These are phyloP conservation scores for Plasmodium coatneyi DNA, from an alignment of 169 alveolate genomes.

Conservation along the genomic window DNA sequence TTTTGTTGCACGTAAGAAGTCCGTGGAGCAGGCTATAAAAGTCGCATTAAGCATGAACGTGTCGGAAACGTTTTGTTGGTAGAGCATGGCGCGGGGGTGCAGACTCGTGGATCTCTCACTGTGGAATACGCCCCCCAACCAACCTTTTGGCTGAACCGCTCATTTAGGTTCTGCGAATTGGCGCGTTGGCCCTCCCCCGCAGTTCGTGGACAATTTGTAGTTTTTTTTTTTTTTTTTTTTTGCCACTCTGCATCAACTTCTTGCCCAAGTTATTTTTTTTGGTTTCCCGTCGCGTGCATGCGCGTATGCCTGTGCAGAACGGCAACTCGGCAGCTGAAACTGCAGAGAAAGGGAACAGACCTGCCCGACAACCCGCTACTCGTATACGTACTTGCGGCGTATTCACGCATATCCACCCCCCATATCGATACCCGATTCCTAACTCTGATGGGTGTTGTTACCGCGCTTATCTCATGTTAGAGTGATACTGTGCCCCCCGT, in stretches of 20 bases:
- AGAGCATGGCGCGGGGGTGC: neutral
- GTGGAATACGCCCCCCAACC: neutral
- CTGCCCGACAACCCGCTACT: neutral
- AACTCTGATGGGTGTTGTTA: neutral
- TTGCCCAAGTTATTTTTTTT: neutral
- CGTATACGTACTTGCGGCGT: neutral
- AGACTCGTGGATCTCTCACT: neutral
- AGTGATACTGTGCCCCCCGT: neutral
- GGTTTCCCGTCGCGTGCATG: neutral
- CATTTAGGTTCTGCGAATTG: neutral
- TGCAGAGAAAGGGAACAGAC: neutral
- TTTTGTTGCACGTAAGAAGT: conserved; percentile 23
- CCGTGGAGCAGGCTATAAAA: neutral
- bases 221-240: neutral
- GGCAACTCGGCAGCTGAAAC: neutral
- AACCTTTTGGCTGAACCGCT: neutral
- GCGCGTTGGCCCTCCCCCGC: neutral
- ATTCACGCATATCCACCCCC: neutral
- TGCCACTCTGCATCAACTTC: neutral
- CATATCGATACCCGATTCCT: neutral
- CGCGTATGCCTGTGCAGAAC: neutral
- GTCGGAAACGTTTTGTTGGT: neutral
- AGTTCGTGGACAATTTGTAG: neutral
- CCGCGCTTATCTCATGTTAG: neutral
- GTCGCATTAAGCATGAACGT: neutral